Evolutionary conservation across 1,284 basidiomycete species (phyloP).

Genomic region (Marasmius fiardii): DNA sequence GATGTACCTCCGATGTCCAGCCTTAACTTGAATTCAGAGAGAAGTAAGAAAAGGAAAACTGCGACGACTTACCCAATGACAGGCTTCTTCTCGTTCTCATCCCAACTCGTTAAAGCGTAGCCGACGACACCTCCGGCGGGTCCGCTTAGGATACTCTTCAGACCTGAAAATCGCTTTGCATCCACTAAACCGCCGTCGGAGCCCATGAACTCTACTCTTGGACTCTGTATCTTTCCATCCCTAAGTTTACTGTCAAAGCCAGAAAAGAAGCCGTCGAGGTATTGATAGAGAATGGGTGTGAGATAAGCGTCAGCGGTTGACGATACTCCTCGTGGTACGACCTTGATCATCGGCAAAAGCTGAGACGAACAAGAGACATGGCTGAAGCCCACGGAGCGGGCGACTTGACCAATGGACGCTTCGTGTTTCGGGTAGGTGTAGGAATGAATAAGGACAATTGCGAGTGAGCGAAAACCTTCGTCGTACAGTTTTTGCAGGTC

Average conservation of each 20-base stretch:
- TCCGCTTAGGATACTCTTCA: constrained; percentile 86
- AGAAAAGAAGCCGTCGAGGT: constrained; percentile 90
- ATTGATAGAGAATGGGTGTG: constrained; percentile 83
- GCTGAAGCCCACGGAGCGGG: constrained; percentile 77
- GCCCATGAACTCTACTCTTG: constrained; percentile 82
- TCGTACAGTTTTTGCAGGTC: constrained; percentile 72
- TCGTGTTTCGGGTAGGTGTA: constrained; percentile 91
- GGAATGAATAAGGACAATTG: constrained; percentile 88
- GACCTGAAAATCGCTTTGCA: constrained; percentile 80
- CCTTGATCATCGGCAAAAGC: constrained; percentile 92
- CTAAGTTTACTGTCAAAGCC: constrained; percentile 79
- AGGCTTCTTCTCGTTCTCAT: constrained; percentile 58
- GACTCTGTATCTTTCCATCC: constrained; percentile 43
- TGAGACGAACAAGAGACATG: constrained; percentile 89
- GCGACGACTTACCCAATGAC: constrained; percentile 65
- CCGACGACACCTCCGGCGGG: constrained; percentile 90
- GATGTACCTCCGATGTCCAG: constrained; percentile 86
- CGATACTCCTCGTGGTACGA: constrained; percentile 90
- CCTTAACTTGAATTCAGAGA: constrained; percentile 27
- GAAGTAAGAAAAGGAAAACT: not conserved
- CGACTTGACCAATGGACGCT: constrained; percentile 66
- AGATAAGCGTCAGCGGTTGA: constrained; percentile 96
- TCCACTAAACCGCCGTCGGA: constrained; percentile 88
- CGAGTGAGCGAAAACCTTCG: constrained; percentile 79
- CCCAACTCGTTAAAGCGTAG: constrained; percentile 83